These are phyloP conservation scores for Leptodermis oblonga DNA, from an alignment of 257 asterid genomes.

Conservation along the genomic window DNA sequence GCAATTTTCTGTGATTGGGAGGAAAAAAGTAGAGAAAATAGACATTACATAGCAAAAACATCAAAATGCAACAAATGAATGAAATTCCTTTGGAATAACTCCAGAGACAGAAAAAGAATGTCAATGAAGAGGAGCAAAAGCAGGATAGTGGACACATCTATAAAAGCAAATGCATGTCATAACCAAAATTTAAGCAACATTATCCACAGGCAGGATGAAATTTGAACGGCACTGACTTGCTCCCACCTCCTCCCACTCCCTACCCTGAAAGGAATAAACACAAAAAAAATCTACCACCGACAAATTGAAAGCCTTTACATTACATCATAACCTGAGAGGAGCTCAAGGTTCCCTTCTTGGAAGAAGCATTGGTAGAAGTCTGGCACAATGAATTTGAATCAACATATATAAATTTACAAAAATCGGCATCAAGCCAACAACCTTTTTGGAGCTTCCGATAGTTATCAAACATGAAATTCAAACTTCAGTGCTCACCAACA, in stretches of 20 bases:
- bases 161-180: not conserved
- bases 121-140: not conserved
- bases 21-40: conserved; percentile 6
- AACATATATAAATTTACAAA: not conserved
- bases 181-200: not conserved
- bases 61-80: not conserved
- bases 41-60: not conserved
- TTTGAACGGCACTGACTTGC: too few species aligned
- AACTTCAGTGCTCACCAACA: not conserved
- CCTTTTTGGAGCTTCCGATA: not conserved
- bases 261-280: too few species aligned
- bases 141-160: not conserved
- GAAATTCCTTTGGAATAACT: not conserved
- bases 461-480: not conserved
- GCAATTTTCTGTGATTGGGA: conserved; percentile 38
- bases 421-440: not conserved
- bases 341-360: not conserved
- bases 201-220: too few species aligned
- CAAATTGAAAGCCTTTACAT: not conserved
- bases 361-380: not conserved
- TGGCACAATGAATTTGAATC: not conserved
- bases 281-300: too few species aligned
- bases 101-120: not conserved
- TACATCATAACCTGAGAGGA: not conserved
- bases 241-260: too few species aligned